These are phyloP conservation scores for Euphorbia tirucalli DNA, from an alignment of 345 rosid genomes.

Conservation along the genomic window DNA sequence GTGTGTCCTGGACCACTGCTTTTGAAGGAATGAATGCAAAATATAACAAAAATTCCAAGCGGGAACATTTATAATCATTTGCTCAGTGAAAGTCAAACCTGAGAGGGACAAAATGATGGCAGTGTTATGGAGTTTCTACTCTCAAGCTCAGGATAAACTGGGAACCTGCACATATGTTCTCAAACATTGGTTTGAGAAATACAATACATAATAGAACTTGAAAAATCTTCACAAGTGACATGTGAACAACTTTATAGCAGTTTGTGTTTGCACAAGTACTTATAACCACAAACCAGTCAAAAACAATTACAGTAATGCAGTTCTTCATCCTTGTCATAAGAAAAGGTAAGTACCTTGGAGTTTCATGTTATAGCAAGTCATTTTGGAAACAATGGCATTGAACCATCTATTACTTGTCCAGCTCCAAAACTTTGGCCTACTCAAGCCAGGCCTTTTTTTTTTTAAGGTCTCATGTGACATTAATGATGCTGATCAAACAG, in stretches of 20 bases:
- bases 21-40: background rate
- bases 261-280: background rate
- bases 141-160: slow-evolving; percentile 83
- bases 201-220: too few relatives aligned
- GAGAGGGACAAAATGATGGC: slow-evolving; percentile 83
- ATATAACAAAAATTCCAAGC: background rate
- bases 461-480: background rate
- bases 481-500: background rate
- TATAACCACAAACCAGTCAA: background rate
- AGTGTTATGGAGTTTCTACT: slow-evolving; percentile 69
- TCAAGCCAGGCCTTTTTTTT: background rate
- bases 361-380: background rate
- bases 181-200: slow-evolving; percentile 10
- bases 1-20: background rate
- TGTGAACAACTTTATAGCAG: background rate
- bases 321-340: background rate
- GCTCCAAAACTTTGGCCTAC: background rate
- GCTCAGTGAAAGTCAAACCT: slow-evolving; percentile 42
- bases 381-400: background rate
- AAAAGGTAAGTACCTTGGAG: background rate
- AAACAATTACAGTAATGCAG: background rate
- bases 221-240: background rate
- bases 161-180: slow-evolving; percentile 54
- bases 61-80: background rate
- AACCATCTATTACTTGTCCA: background rate